A percentile compares a stretch with the other conserved stretches of the same genome.
These are phyloP conservation scores for Brettanomyces nanus DNA, from an alignment of 805 yeast genomes.

Conservation along the genomic window DNA sequence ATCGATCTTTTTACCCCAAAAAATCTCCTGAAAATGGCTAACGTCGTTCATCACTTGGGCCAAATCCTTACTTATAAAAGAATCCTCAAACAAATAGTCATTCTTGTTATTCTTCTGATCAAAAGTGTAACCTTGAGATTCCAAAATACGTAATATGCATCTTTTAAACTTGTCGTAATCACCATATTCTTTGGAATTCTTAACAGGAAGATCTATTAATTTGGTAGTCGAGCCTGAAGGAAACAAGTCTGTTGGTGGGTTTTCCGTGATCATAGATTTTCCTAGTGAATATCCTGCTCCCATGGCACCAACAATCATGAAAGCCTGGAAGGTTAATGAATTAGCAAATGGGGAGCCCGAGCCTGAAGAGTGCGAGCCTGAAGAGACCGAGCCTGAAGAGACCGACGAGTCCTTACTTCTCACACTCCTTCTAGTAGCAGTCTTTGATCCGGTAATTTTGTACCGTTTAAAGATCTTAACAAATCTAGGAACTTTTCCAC, in stretches of 20 bases:
- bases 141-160: constrained; percentile 19
- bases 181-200: constrained; percentile 10
- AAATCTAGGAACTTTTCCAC: no score
- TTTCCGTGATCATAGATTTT: constrained; percentile 15
- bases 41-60: constrained; percentile 12
- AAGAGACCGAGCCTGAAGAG: no score
- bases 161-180: constrained; percentile 19
- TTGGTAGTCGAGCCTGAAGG: constrained; percentile 21
- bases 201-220: constrained; percentile 11
- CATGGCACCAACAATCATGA: constrained; percentile 23
- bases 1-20: constrained; percentile 15
- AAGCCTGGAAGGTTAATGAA: constrained; percentile 21
- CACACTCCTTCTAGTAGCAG: no score
- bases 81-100: constrained; percentile 4
- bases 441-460: no score
- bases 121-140: constrained; percentile 13
- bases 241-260: constrained; percentile 23
- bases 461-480: no score
- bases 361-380: no score
- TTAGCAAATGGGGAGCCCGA: constrained; percentile 10
- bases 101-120: constrained; percentile 14
- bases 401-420: no score
- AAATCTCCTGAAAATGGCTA: constrained; percentile 15
- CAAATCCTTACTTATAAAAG: constrained; percentile 15
- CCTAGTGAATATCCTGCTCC: constrained; percentile 28